Base-by-base conservation (phyloP, 2,329 filamentous ascomycete species). In the Cladosporium sp. region DNA sequence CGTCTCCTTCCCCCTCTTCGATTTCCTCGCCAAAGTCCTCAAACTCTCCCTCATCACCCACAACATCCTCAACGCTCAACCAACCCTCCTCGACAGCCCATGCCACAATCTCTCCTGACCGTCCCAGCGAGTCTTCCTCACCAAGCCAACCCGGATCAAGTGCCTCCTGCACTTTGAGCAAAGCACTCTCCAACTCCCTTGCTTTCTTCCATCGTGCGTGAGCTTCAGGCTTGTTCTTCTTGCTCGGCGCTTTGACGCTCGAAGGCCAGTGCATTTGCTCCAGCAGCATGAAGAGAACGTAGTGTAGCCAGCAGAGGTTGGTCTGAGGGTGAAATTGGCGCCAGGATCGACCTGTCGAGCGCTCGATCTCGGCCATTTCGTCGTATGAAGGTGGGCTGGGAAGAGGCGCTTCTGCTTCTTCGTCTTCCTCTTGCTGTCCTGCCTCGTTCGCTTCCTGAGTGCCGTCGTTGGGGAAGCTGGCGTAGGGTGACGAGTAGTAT, bases 221-320 rank as follows among this genome's bases (percentile, higher is more conserved):
- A 25, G 28, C 55, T 34, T 59, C 61, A 4, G 22, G 34, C 39
- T 48, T 62, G 49, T 62, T 65, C 47, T 60, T 62, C 10, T 61
- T 17, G 4, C 62, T 61, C 20, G 60, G 60, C 32, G 25, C 36
- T n/a, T 60, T 62, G n/a, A 25, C 52, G 17, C 60, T 52, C 4
- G 56, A 61, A 7, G 74, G 74, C 66, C 63, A 66, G 9, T 57
- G 47, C n/a, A 78, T 58, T 53, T 77, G 70, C 44, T 71, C 65
- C 22, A 86, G 69, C 0, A 88, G 74, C 62, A 80, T 80, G 58
- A 79, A 76, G 12, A 87, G 75, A 4, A 88, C 70, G 65, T 85
- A 85, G 50, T 84, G 79, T 20, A 85, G 70, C 85, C 85, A 88
- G 13, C 86, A 74, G 13, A 86, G 73, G 62, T 87, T 88, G 2